Evolutionary conservation across 208 protist genomes (phyloP).

Genomic region (Vickermania ingenoplastis): DNA sequence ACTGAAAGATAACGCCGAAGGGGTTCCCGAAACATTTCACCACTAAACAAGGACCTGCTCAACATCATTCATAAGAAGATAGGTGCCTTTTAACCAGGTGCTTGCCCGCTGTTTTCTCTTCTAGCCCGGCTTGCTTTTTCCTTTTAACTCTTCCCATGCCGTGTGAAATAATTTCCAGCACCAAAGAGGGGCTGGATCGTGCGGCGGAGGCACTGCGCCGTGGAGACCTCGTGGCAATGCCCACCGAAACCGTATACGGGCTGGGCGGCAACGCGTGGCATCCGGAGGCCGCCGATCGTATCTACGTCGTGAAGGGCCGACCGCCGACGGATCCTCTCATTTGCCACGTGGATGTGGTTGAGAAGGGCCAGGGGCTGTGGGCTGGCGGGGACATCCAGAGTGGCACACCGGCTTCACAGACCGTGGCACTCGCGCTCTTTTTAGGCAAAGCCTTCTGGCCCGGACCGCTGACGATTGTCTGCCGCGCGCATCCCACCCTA

Average conservation of each 20-base stretch:
- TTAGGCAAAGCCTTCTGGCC: constrained; percentile 82
- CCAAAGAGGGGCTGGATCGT: constrained; percentile 21
- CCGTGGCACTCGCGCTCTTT: constrained; percentile 37
- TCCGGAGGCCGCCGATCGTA: constrained; percentile 64
- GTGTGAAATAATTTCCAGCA: neutral
- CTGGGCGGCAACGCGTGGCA: constrained; percentile 92
- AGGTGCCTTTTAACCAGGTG: too few species aligned
- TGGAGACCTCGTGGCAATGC: constrained; percentile 91
- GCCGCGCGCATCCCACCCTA: constrained; percentile 39
- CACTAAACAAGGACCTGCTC: too few species aligned
- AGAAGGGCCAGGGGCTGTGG: constrained; percentile 62
- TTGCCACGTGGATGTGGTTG: constrained; percentile 83
- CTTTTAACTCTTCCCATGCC: constrained; percentile 1
- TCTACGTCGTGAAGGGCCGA: constrained; percentile 95
- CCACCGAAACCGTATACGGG: constrained; percentile 99
- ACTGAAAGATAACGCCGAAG: too few species aligned
- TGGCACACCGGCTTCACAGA: constrained; percentile 16
- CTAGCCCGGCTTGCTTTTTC: too few species aligned
- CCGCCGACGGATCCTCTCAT: constrained; percentile 95
- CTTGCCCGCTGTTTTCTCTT: too few species aligned
- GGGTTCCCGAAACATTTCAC: too few species aligned
- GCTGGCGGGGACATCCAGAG: constrained; percentile 9
- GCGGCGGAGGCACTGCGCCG: constrained; percentile 37
- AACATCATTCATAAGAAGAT: too few species aligned
- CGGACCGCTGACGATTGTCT: constrained; percentile 90